Evolutionary conservation across 140 eudicot genomes (phyloP), one percentile per base, ranked within the genome.

Genomic region (Eryngium alpinum): DNA sequence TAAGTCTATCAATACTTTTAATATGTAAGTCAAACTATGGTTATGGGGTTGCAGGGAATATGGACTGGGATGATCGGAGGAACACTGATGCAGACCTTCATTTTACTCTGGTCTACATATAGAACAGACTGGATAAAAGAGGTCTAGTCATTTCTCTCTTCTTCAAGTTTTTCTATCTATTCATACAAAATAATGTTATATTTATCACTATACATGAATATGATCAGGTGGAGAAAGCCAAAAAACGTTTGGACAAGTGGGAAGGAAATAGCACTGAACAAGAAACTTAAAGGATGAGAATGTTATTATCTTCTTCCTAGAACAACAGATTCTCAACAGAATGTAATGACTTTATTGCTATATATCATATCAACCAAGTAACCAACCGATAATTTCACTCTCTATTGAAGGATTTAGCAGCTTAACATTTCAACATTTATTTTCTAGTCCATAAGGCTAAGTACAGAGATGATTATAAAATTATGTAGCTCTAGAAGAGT

Each of bases 1-100:
- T 13, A 24, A 67, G n/a, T 18, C 44, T 10, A 17, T 67, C 34
- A 15, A 67, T 28, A 29, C 17, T 66, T 28, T 5, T 21, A 62
- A 24, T 0, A n/a, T n/a, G n/a, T n/a, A 38, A 38, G 46, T 38
- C 7, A 38, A 38, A 38, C 7, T 38, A 38, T 25, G 70, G 32
- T 73, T 31, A 38, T 32, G 59, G 62, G 67, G 14, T 59, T 49
- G 75, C 77, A 91, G 93, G 93, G 96, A 33, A 89, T 91, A 81
- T 91, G 93, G 96, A 80, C 87, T 2, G 96, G 93, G 27, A 87
- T 91, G 93, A 87, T 91, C 0, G 93, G 90, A 81, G 96, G 93
- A 69, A 89, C 91, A 1, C 62, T 79, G 50, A 87, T 89, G 92
- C 96, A 91, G 71, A 91, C 96, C 7, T 4, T 86, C 56, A 91